phyloP scores from a whole-genome alignment of 1,139 yeast genomes.

The Blastobotrys illinoisensis region DNA sequence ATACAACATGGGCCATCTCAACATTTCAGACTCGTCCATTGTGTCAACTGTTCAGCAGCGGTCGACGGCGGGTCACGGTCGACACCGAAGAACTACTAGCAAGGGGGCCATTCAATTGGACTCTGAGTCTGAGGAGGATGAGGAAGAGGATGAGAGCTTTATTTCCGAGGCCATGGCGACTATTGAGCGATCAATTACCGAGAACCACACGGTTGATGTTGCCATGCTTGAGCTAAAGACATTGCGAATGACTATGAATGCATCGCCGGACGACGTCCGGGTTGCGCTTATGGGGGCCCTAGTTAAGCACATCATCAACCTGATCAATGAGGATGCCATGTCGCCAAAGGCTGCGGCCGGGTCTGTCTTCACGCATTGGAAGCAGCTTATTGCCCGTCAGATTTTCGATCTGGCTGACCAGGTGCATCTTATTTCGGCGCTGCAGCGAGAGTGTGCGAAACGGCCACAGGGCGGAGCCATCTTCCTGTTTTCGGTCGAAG shows the following conservation, averaged over 20 bases:
- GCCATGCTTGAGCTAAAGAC: constrained; percentile 90
- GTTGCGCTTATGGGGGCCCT: constrained; percentile 73
- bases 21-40: constrained; percentile 76
- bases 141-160: constrained; percentile 74
- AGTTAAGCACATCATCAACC: constrained; percentile 60
- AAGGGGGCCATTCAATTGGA: constrained; percentile 21
- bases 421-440: constrained; percentile 59
- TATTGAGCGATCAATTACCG: constrained; percentile 82
- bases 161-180: constrained; percentile 89
- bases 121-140: constrained; percentile 13
- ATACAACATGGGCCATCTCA: constrained; percentile 57
- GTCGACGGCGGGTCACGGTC: constrained; percentile 14
- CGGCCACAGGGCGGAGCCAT: constrained; percentile 42
- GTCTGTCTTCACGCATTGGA: constrained; percentile 64
- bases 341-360: constrained; percentile 68
- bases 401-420: constrained; percentile 77
- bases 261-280: constrained; percentile 87
- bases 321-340: constrained; percentile 68
- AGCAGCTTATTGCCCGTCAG: constrained; percentile 44
- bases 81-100: constrained; percentile 21
- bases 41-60: constrained; percentile 17
- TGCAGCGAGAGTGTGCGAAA: constrained; percentile 46
- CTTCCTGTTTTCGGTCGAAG: constrained; percentile 58
- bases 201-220: constrained; percentile 88
- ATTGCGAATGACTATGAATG: constrained; percentile 95